Base-by-base conservation (phyloP, 2,329 filamentous ascomycete species). In the Aspergillus tubingensis region DNA sequence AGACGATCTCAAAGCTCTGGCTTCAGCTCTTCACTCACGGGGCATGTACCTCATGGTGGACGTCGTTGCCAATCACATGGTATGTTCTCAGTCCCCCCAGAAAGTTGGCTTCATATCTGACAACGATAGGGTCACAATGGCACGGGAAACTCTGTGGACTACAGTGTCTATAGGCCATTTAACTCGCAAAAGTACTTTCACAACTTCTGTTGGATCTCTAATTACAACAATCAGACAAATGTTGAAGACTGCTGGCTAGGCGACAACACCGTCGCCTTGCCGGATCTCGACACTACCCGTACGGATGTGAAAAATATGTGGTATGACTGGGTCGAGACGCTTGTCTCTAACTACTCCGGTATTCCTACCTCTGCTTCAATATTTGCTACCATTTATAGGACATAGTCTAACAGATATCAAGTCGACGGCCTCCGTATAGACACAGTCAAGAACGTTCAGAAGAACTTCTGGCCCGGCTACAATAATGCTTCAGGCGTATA, bases 31-130 rank as follows among this genome's bases (percentile, higher is more conserved):
- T 2, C 86, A 88, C 67, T 70, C 73, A 25, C 78, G 84, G 8
- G 80, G 74, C n/a, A 88, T 86, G 84, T 85, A 84, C 65, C 74
- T 87, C 39, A 87, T 87, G 85, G 77, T 87, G 5, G 85, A 87
- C 62, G 74, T 87, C 2, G 84, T 86, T 2, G 79, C 80, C n/a
- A 86, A 86, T 68, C 83, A 87, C 69, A 82, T 81, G 67, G 83
- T 69, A 44, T 57, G 53, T 43, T 4, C 32, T 1, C 10, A 15
- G 8, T 3, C 5, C 39, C 5, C 5, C 19, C 10, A 17, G 15
- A 11, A 39, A 1, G 1, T 15, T 15, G 2, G 25, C 11, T 13
- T 55, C 13, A 17, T 27, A 8, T 21, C 2, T 21, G 10, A 23
- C 6, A 2, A 8, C n/a, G 17, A n/a, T 38, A 74, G 72, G 72